Evolutionary conservation across 306 rosid genomes (phyloP), one percentile per base, ranked within the genome.

Genomic region (Trichosanthes cucumerina): DNA sequence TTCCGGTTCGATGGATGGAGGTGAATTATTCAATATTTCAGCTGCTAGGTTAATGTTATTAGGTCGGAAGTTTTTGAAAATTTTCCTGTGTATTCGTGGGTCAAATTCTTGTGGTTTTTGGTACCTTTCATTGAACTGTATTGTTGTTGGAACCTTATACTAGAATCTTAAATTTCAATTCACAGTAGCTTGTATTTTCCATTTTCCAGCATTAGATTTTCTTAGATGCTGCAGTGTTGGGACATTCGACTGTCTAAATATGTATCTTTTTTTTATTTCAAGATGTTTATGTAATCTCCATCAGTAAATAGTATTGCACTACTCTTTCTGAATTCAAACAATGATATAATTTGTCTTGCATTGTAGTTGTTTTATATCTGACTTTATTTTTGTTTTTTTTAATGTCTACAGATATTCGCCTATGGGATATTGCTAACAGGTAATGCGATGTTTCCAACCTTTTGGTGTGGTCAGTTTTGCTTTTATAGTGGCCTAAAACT

Each of bases 1-100:
- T 81, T 91, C 99, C 2, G 97, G 97, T 74, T 89, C 99, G 16
- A 87, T 91, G 96, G 99, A 95, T 88, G 99, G 99, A 88, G 97
- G 99, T 95, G 88, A 77, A 81, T 84, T 24, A 31, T 50, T 43
- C 34, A 13, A 26, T 28, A 28, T 23, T 46, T 46, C 39, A 44
- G 76, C 76, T 71, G 38, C 36, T 43, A 11, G 54, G 12, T 13
- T 44, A 46, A 13, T 15, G 38, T 24, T 26, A 10, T 69, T 18
- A 9, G 53, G 34, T 69, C 1, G 50, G 53, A 18, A 65, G 47
- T 34, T 65, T 33, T 65, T 8, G 9, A 16, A 6, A 62, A 64
- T 7, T 16, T 64, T 64, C n/a, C 70, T 64, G 15, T 63, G 43
- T 31, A 41, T 59, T 11, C 4, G 41, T 65, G 13, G 19, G 74